Evolutionary conservation across 225 moss, liverwort and hornwort species (phyloP).

Genomic region (Bryum argenteum): DNA sequence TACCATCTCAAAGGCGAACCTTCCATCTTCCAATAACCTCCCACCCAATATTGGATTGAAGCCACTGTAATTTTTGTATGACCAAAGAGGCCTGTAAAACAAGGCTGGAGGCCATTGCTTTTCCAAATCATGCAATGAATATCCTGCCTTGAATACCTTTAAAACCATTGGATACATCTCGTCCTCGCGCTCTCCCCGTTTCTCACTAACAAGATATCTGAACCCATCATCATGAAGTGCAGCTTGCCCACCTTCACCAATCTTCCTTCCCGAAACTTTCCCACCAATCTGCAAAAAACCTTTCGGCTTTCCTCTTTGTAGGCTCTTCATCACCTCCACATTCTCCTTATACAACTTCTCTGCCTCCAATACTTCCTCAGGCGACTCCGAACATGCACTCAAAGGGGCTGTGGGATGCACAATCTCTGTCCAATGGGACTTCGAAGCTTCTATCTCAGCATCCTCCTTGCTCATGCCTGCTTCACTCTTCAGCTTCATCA

Average conservation of each 20-base stretch:
- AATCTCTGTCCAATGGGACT: neutral
- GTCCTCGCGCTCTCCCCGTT: too few species aligned
- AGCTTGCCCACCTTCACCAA: neutral
- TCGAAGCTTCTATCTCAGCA: neutral
- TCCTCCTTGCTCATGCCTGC: neutral
- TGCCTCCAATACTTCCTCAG: neutral
- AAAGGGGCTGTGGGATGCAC: neutral
- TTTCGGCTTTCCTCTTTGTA: neutral
- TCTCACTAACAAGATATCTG: too few species aligned
- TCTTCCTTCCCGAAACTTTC: neutral
- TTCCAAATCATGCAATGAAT: too few species aligned
- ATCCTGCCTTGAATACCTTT: too few species aligned
- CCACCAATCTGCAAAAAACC: neutral
- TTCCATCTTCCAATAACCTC: neutral
- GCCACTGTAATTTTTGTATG: too few species aligned
- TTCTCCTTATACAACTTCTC: neutral
- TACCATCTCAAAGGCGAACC: neutral
- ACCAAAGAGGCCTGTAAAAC: too few species aligned
- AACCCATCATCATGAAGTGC: neutral
- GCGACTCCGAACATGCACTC: too few species aligned
- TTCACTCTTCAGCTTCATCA: neutral
- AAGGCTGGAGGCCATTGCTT: too few species aligned
- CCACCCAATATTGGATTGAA: too few species aligned
- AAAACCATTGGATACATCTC: too few species aligned
- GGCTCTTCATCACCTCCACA: neutral